Evolutionary conservation across 345 rosid genomes (phyloP).

Genomic region (Gossypium stocksii): DNA sequence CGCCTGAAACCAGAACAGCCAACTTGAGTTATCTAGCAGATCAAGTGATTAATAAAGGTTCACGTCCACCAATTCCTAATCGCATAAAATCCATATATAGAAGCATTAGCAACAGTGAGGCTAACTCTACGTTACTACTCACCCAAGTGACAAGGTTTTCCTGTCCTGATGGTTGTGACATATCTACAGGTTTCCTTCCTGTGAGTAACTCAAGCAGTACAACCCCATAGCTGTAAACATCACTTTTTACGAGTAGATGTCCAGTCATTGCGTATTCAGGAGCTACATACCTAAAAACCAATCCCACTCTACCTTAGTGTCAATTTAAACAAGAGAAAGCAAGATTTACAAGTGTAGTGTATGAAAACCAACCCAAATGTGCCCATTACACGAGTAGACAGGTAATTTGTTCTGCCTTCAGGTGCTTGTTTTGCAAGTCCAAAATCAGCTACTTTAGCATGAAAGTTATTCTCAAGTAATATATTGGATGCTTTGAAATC

Average conservation of each 20-base stretch:
- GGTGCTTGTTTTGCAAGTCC: constrained; percentile 99
- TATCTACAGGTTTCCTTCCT: constrained; percentile 94
- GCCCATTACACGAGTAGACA: constrained; percentile 99
- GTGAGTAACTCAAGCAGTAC: constrained; percentile 92
- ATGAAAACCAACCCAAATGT: constrained; percentile 79
- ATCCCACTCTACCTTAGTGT: constrained; percentile 9
- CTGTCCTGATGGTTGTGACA: constrained; percentile 97
- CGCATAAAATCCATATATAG: background rate
- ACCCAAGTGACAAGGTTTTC: constrained; percentile 99
- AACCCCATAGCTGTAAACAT: constrained; percentile 97
- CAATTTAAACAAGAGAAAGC: background rate
- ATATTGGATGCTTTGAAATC: constrained; percentile 98
- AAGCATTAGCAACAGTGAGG: constrained; percentile 7
- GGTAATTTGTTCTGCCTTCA: constrained; percentile 91
- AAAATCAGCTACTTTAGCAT: constrained; percentile 98
- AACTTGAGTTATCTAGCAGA: background rate
- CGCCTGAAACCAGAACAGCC: constrained; percentile 50
- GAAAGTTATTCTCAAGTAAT: constrained; percentile 86
- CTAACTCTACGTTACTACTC: constrained; percentile 13
- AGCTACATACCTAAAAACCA: constrained; percentile 76
- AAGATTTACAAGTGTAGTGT: constrained; percentile 4
- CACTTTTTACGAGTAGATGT: constrained; percentile 93
- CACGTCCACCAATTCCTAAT: background rate
- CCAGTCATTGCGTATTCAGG: constrained; percentile 99
- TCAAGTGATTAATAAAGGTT: background rate